These are phyloP conservation scores for Alopecurus myosuroides DNA, from an alignment of 176 grass and related monocot genomes.

Conservation along the genomic window DNA sequence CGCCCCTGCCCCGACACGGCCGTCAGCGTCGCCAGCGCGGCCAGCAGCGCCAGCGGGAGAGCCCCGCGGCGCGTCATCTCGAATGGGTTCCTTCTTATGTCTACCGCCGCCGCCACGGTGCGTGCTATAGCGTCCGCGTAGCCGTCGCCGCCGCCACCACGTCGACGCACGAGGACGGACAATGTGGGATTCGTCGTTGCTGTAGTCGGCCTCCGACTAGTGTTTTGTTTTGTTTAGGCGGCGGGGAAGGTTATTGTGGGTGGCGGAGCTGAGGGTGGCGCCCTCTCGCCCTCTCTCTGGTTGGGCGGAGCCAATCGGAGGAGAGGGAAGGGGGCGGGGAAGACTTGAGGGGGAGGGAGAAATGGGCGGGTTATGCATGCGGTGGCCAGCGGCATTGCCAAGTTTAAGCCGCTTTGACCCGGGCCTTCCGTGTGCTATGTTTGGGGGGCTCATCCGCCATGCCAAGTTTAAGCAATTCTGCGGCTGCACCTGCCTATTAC, in stretches of 20 bases:
- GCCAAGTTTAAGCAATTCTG: background rate
- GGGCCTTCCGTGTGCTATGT: background rate
- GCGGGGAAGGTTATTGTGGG: background rate
- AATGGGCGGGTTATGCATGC: conserved; percentile 26
- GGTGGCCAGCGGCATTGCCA: no score
- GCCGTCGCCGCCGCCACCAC: background rate
- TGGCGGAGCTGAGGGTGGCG: background rate
- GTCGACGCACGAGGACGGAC: background rate
- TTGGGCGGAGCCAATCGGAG: conserved; percentile 53
- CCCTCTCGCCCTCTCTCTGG: conserved; percentile 43
- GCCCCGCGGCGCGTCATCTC: conserved; percentile 22
- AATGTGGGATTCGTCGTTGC: background rate
- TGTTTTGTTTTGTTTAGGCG: background rate
- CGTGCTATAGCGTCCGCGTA: background rate
- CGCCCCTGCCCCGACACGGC: conserved; percentile 28
- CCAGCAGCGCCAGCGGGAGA: conserved; percentile 32
- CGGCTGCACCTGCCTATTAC: background rate
- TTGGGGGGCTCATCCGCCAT: background rate
- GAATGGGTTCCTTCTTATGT: background rate
- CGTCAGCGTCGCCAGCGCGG: background rate
- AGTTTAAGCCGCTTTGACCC: conserved; percentile 27
- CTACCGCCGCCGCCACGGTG: background rate
- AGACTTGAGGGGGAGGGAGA: background rate
- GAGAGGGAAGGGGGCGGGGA: conserved; percentile 30
- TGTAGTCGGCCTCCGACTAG: background rate